Percentiles rank a stretch among this genome's conserved stretches.
phyloP scores from a whole-genome alignment of 768 basidiomycete genomes.

The Mycena albidolilacea region DNA sequence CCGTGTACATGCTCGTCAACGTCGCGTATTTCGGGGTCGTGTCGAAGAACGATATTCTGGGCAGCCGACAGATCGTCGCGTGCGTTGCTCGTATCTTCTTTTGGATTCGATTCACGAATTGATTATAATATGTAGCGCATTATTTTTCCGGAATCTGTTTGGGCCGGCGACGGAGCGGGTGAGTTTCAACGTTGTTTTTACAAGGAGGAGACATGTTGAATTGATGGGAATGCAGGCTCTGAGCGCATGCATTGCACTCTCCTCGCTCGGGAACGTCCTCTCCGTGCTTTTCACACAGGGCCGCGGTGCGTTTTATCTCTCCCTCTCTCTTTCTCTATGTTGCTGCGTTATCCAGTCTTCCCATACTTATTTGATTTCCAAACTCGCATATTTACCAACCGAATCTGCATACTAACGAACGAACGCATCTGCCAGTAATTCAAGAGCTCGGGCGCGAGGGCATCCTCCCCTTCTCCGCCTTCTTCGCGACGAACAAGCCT shows the following conservation, averaged over 20 bases:
- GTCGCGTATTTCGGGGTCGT: constrained; percentile 80
- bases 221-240: constrained; percentile 40
- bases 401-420: neutral
- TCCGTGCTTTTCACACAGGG: constrained; percentile 60
- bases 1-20: constrained; percentile 74
- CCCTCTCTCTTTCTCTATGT: neutral
- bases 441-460: constrained; percentile 78
- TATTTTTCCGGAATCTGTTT: constrained; percentile 78
- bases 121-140: constrained; percentile 46
- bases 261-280: constrained; percentile 72
- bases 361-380: no score
- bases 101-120: neutral
- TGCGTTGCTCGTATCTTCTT: constrained; percentile 18
- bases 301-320: constrained; percentile 35
- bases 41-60: constrained; percentile 73
- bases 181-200: constrained; percentile 21
- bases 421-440: constrained; percentile 57
- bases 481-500: constrained; percentile 75
- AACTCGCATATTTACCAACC: no score
- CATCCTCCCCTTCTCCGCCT: constrained; percentile 69
- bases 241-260: constrained; percentile 64
- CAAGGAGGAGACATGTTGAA: neutral
- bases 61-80: constrained; percentile 73
- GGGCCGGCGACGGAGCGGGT: constrained; percentile 66
- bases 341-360: no score